Conservation (phyloP, 169 alveolate species). For the Sarcocystis neurona region DNA sequence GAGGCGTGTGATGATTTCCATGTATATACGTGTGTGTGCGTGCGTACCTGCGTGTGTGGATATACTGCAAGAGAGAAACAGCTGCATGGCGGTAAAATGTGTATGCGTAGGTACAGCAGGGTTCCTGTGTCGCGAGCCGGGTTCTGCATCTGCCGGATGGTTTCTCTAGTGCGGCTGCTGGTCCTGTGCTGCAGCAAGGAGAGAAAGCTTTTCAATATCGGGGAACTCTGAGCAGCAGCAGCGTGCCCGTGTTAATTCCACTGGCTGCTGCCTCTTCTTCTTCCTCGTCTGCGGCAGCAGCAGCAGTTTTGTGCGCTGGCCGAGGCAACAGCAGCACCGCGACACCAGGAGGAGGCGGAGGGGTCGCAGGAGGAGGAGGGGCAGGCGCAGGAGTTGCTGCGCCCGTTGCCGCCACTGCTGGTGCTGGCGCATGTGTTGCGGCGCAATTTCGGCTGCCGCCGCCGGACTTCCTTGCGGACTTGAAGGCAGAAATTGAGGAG, state of each 20-base stretch:
- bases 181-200: slow-evolving; percentile 10
- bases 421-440: background rate
- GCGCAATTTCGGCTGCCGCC: slow-evolving; percentile 20
- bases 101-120: no score
- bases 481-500: slow-evolving; percentile 37
- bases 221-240: slow-evolving; percentile 37
- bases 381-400: no score
- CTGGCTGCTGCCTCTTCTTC: background rate
- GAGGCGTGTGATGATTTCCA: background rate
- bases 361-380: no score
- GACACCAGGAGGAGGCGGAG: no score
- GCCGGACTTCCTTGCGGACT: slow-evolving; percentile 10
- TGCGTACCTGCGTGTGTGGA: background rate
- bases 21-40: background rate
- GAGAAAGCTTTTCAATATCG: slow-evolving; percentile 26
- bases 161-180: no score
- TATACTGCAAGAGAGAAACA: no score
- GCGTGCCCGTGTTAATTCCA: slow-evolving; percentile 24
- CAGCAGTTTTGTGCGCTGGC: no score
- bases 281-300: background rate
- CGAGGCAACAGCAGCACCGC: no score
- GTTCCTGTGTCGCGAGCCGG: no score
- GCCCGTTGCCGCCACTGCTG: background rate
- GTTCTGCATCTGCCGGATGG: no score
- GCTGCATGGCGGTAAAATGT: no score